phyloP scores from a whole-genome alignment of 177 flowering plant genomes.

The Vitis hybrid region DNA sequence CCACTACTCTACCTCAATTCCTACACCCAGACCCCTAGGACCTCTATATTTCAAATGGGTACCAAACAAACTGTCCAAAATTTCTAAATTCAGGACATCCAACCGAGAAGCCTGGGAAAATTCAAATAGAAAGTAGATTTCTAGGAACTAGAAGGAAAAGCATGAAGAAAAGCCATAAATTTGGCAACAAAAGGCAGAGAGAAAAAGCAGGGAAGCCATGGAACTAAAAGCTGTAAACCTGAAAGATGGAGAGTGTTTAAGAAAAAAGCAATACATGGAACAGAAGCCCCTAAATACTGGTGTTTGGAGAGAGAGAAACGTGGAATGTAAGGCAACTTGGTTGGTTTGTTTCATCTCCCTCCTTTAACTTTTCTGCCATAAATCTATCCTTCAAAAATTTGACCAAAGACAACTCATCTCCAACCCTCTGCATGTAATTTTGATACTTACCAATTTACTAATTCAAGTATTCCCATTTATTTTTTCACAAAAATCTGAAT shows the following conservation, averaged over 20 bases:
- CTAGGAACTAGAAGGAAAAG: constrained; percentile 5
- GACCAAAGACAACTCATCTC: constrained; percentile 19
- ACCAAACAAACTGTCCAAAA: background rate
- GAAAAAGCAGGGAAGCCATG: constrained; percentile 15
- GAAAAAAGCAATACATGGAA: constrained; percentile 20
- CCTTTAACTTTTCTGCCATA: constrained; percentile 10
- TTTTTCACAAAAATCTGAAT: no score
- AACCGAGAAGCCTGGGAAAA: background rate
- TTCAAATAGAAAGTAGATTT: constrained; percentile 10
- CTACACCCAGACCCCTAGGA: background rate
- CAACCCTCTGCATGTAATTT: constrained; percentile 1
- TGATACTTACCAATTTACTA: background rate
- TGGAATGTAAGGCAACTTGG: constrained; percentile 51
- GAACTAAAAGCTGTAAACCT: constrained; percentile 10
- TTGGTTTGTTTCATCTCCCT: constrained; percentile 28
- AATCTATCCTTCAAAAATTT: background rate
- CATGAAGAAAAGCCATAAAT: constrained; percentile 6
- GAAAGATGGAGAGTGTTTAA: constrained; percentile 27
- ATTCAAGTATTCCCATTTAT: no score
- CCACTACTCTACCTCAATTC: background rate
- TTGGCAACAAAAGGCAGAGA: constrained; percentile 5
- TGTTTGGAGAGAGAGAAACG: constrained; percentile 49
- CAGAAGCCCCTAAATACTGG: constrained; percentile 43
- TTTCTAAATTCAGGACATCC: constrained; percentile 3
- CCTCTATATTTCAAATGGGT: constrained; percentile 12